Conservation (phyloP, 495 filamentous ascomycete genomes). For the Daldinia vernicosa region DNA sequence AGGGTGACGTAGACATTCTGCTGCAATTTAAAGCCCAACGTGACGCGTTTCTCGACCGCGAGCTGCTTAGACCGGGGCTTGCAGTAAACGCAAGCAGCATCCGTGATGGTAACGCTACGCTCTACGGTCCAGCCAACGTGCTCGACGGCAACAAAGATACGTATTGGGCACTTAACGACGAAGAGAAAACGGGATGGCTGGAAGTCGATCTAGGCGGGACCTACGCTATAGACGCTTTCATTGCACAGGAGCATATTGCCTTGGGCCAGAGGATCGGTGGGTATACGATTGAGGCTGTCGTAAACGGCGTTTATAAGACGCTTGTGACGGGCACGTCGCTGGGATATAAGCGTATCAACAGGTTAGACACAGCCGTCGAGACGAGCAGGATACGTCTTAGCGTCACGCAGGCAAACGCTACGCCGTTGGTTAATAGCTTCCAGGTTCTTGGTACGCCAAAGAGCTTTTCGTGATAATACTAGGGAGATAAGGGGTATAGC, state of each 20-base stretch:
- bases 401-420: constrained; percentile 42
- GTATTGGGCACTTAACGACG: constrained; percentile 39
- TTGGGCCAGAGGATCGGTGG: constrained; percentile 43
- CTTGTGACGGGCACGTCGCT: constrained; percentile 42
- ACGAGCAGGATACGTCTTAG: constrained; percentile 32
- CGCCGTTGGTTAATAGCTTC: constrained; percentile 37
- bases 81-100: constrained; percentile 37
- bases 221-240: constrained; percentile 35
- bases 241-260: constrained; percentile 43
- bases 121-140: constrained; percentile 39
- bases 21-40: constrained; percentile 36
- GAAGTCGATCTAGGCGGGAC: constrained; percentile 33
- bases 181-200: constrained; percentile 32
- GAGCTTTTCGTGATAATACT: neutral
- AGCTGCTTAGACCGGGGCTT: constrained; percentile 17
- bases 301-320: constrained; percentile 30
- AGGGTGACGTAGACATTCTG: constrained; percentile 33
- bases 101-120: constrained; percentile 25
- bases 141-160: constrained; percentile 32
- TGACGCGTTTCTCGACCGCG: constrained; percentile 37
- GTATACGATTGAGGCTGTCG: constrained; percentile 34
- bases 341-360: constrained; percentile 44
- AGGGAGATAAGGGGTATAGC: no score
- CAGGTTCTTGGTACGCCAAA: constrained; percentile 35
- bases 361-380: constrained; percentile 15